Evolutionary conservation across 2,329 filamentous ascomycete species (phyloP), one percentile per base, ranked within the genome.

Genomic region (Penicillium sp.): DNA sequence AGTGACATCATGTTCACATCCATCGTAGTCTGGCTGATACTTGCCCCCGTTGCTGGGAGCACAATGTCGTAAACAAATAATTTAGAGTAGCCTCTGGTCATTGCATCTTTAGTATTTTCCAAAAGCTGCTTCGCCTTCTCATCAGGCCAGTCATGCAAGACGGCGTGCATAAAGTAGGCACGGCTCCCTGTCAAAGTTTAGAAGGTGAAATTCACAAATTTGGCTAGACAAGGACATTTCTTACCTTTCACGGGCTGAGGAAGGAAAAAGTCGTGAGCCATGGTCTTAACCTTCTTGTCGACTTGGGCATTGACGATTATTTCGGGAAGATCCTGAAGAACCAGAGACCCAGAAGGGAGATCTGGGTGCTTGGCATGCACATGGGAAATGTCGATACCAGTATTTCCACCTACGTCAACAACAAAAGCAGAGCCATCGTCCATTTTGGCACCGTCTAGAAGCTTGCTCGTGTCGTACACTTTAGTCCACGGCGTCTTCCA

Each of bases 111-210:
- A 7, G 67, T 60, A 8, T 68, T 60, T 0, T 21, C 18, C 1
- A 77, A 59, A 7, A 77, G 67, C 9, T 63, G 37, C 10, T 60
- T 54, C 20, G 65, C 68, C 9, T 67, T 62, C 4, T 66, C 62
- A n/a, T 76, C 70, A 0, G 69, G 64, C 70, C 72, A 78, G 53
- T 78, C 73, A 41, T 79, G 74, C 1, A 78, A 62, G 4, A 77
- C 63, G 2, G 68, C 69, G 49, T 76, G 73, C 63, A 77, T 63
- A 53, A 70, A 77, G 58, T 77, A 78, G 2, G 67, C 68, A 3
- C 69, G 69, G 21, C 65, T 68, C 15, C 68, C 71, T 72, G 46
- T 17, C 49, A 9, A 2, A 4, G 15, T 6, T 58, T 17, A 52
- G 13, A 15, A 49, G 10, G n/a, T 23, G 24, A 27, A 34, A 3